Conservation (phyloP, 1,139 yeast genomes). For the Geotrichum macrosporum region DNA sequence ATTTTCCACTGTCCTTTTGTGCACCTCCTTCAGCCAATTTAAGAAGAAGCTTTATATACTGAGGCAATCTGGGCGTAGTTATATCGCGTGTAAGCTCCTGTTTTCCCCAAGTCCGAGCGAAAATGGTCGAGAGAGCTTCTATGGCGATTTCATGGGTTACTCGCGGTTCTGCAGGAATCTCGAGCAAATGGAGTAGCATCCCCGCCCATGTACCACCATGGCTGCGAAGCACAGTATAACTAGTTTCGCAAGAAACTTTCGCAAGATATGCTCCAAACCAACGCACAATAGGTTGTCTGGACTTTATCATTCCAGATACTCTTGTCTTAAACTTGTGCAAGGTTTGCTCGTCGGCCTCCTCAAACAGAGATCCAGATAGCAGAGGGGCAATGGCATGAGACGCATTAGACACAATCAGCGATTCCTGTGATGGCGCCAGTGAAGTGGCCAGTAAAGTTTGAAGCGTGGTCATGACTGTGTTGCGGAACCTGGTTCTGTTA, state of each 20-base stretch:
- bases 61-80: conserved; percentile 71
- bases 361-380: conserved; percentile 24
- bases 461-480: conserved; percentile 20
- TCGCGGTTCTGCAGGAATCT: conserved; percentile 46
- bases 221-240: conserved; percentile 35
- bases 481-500: no score
- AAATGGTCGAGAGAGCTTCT: conserved; percentile 48
- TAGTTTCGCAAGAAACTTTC: conserved; percentile 29
- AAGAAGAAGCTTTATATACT: conserved; percentile 54
- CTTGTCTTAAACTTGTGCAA: conserved; percentile 37
- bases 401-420: conserved; percentile 22
- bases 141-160: conserved; percentile 47
- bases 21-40: conserved; percentile 33
- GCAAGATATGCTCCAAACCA: conserved; percentile 39
- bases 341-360: conserved; percentile 28
- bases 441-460: conserved; percentile 25
- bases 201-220: conserved; percentile 59
- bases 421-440: conserved; percentile 26
- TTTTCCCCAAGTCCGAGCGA: conserved; percentile 64
- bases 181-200: conserved; percentile 53
- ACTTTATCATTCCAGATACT: conserved; percentile 39
- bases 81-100: conserved; percentile 81
- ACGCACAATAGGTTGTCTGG: conserved; percentile 32
- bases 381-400: conserved; percentile 24
- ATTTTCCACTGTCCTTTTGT: conserved; percentile 23